Conservation (phyloP, 257 asterid species). For the Gardenia jasminoides region DNA sequence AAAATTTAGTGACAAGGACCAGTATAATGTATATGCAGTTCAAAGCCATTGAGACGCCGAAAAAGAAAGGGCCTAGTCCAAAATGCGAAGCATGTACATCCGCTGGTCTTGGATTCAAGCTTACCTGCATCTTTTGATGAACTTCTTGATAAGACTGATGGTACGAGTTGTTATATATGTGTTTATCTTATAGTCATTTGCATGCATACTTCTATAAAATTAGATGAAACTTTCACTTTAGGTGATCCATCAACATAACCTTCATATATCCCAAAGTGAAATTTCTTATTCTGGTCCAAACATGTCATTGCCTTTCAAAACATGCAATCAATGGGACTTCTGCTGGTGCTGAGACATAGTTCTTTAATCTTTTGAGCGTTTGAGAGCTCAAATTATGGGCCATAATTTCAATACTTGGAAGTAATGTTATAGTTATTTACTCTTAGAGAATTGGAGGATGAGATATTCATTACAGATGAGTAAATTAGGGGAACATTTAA, state of each 20-base stretch:
- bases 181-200: neutral
- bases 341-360: neutral
- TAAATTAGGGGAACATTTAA: neutral
- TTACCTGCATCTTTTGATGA: slow-evolving; percentile 46
- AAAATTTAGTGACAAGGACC: slow-evolving; percentile 33
- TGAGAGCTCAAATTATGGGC: neutral
- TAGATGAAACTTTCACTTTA: neutral
- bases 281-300: neutral
- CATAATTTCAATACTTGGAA: neutral
- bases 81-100: slow-evolving; percentile 67
- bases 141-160: slow-evolving; percentile 68
- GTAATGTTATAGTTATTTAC: neutral
- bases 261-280: neutral
- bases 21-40: slow-evolving; percentile 46
- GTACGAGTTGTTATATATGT: slow-evolving; percentile 34
- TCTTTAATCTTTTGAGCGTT: neutral
- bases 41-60: slow-evolving; percentile 59
- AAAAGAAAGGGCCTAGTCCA: slow-evolving; percentile 43
- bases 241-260: neutral
- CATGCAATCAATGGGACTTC: slow-evolving; percentile 1
- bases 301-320: neutral
- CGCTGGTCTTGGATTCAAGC: slow-evolving; percentile 62
- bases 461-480: neutral
- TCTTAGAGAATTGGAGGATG: neutral
- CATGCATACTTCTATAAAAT: neutral